These are phyloP conservation scores for Brassica carinata DNA, from an alignment of 345 rosid genomes.

Conservation along the genomic window DNA sequence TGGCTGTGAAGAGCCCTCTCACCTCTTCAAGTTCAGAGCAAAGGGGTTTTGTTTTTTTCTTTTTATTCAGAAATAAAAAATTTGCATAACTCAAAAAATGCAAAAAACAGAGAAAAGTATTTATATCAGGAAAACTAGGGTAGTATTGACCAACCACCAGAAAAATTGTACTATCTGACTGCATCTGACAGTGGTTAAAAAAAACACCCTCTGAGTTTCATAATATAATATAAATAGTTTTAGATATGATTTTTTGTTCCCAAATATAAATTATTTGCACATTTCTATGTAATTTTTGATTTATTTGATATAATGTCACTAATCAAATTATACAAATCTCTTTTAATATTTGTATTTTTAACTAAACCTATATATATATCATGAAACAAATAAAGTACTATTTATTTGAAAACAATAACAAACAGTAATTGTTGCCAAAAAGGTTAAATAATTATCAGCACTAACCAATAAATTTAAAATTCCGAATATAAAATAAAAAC, in stretches of 20 bases:
- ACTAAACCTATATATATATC: too few species aligned
- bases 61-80: background rate
- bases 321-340: too few species aligned
- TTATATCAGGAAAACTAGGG: background rate
- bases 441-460: background rate
- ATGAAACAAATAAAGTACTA: background rate
- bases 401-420: background rate
- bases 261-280: too few species aligned
- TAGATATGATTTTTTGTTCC: too few species aligned
- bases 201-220: too few species aligned
- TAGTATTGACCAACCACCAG: background rate
- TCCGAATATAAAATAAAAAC: background rate
- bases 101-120: background rate
- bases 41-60: background rate
- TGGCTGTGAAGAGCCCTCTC: constrained; percentile 32
- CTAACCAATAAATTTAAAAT: background rate
- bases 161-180: background rate
- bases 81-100: background rate
- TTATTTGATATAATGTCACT: too few species aligned
- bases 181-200: background rate
- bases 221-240: too few species aligned
- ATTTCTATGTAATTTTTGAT: too few species aligned
- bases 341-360: too few species aligned
- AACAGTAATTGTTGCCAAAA: background rate
- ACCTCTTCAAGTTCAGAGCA: constrained; percentile 27